A percentile compares a stretch with the other conserved stretches of the same genome.
These are phyloP conservation scores for Xerocomus tenax DNA, from an alignment of 1,284 basidiomycete species.

Conservation along the genomic window DNA sequence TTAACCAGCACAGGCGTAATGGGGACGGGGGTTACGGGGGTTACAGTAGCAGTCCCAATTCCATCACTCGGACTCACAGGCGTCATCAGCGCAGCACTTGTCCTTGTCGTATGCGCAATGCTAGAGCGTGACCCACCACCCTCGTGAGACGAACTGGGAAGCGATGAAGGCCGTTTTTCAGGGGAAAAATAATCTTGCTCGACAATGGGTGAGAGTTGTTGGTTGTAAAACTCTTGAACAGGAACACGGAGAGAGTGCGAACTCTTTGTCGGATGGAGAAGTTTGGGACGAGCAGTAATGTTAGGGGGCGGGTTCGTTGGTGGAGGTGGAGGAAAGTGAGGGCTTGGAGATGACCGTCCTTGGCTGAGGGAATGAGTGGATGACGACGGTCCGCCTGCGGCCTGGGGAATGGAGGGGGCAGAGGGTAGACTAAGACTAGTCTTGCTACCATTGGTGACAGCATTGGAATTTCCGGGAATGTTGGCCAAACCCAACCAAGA, in stretches of 20 bases:
- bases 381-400: slow-evolving; percentile 11
- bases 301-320: slow-evolving; percentile 27
- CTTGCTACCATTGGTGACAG: slow-evolving; percentile 4
- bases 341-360: slow-evolving; percentile 24
- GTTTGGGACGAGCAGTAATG: slow-evolving; percentile 18
- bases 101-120: slow-evolving; percentile 22
- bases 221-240: slow-evolving; percentile 30
- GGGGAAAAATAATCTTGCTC: slow-evolving; percentile 52
- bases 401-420: slow-evolving; percentile 4
- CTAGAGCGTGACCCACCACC: slow-evolving; percentile 22
- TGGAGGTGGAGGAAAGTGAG: slow-evolving; percentile 23
- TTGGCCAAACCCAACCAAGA: slow-evolving; percentile 30
- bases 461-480: slow-evolving; percentile 11
- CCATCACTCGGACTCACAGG: slow-evolving; percentile 23
- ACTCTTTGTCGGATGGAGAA: slow-evolving; percentile 27
- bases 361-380: slow-evolving; percentile 13
- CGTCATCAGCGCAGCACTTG: slow-evolving; percentile 21
- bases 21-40: slow-evolving; percentile 26
- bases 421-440: slow-evolving; percentile 8
- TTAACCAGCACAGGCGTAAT: slow-evolving; percentile 22
- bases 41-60: slow-evolving; percentile 20
- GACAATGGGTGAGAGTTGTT: slow-evolving; percentile 47
- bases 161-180: slow-evolving; percentile 29
- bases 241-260: slow-evolving; percentile 32
- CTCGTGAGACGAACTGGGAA: slow-evolving; percentile 28